A percentile compares a stretch with the other conserved stretches of the same genome.
Conservation (phyloP, 441 rosid genomes). For the Populus tomentosa region DNA sequence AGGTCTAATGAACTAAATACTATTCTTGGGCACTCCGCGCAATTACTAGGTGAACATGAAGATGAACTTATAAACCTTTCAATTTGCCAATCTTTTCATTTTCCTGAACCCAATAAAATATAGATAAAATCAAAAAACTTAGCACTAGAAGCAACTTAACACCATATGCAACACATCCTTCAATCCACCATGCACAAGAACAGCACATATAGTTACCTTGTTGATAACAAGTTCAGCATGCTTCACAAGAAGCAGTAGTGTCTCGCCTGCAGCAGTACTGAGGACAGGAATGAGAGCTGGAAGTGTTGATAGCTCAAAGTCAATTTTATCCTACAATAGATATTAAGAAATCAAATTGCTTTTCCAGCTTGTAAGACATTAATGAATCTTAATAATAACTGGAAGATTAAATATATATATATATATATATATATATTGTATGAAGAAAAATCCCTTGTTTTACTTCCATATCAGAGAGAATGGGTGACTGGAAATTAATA, state of each 20-base stretch:
- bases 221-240: conserved; percentile 77
- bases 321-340: conserved; percentile 68
- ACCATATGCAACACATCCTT: not conserved
- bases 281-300: conserved; percentile 94
- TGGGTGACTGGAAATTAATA: not conserved
- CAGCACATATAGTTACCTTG: conserved; percentile 50
- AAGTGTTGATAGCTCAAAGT: conserved; percentile 79
- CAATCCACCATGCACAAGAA: conserved; percentile 3
- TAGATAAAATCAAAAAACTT: not conserved
- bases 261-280: conserved; percentile 87
- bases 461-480: not conserved
- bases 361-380: not conserved
- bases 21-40: not conserved
- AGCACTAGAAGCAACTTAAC: not conserved
- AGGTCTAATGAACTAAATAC: not conserved
- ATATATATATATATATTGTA: too few species aligned
- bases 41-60: too few species aligned
- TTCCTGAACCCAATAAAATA: not conserved
- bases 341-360: conserved; percentile 10
- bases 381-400: not conserved
- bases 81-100: not conserved
- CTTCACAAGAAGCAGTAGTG: conserved; percentile 79
- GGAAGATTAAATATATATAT: not conserved
- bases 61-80: not conserved
- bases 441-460: not conserved